Evolutionary conservation across 768 basidiomycete genomes (phyloP), one percentile per base, ranked within the genome.

Genomic region (Russula vinacea): DNA sequence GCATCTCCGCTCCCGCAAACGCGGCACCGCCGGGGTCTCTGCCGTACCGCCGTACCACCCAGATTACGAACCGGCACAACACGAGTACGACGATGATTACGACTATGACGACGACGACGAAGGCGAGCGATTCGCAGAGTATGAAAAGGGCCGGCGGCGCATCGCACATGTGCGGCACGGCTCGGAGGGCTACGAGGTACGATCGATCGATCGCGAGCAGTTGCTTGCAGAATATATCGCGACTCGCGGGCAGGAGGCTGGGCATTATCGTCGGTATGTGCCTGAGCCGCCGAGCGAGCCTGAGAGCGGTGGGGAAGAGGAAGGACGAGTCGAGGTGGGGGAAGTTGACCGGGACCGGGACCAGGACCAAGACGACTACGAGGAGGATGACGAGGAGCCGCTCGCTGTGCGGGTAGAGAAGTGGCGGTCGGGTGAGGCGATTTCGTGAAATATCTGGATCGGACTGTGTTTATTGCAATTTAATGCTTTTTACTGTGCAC

Each of bases 101-200:
- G 44, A n/a, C 9, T n/a, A 58, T 26, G 68, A 71, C n/a, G 39
- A 33, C 16, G 24, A 49, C 13, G 45, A 49, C n/a, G 72, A 72
- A 1, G 75, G 71, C 26, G 65, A 69, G 39, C 45, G 29, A 16
- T 59, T 47, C 17, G 62, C 52, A 22, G 58, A 55, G 54, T 70
- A 70, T 37, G 69, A 71, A 52, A 62, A 45, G 17, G 16, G 16
- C 64, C 40, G 62, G 14, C 22, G 11, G 24, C 22, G 19, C 14
- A 56, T 17, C 57, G 39, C 49, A 24, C 71, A 66, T 37, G 78
- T 90, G 53, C 79, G 92, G 58, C 76, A 83, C 50, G 91, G 92
- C 24, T 93, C 90, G 16, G 92, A 94, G 75, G 92, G 92, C 5
- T 90, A 86, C 68, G 92, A 94, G 71, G 84, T 90, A 52, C 80